Base-by-base conservation (phyloP, 2,329 filamentous ascomycete species). In the Fusarium pseudoanthophilum region DNA sequence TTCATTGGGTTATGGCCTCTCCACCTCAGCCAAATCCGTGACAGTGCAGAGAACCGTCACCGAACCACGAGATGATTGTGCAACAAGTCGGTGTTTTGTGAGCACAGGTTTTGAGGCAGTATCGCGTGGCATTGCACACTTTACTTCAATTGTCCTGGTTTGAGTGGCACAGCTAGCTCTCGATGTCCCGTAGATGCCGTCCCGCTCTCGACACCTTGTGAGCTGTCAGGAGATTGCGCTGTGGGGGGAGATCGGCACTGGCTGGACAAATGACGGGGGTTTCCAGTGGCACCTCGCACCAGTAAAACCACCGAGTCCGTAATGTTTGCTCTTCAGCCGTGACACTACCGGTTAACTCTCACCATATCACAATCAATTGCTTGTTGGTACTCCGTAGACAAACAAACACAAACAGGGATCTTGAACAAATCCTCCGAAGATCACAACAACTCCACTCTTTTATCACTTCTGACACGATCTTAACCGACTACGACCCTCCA, bases 211-310 rank as follows among this genome's bases (percentile, higher is more conserved):
- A 26, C 53, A 66, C 48, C 60, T 59, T 74, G 60, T 61, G 71
- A 64, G 46, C 60, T 59, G 21, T 32, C 65, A 67, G 66, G 72
- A 75, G 61, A 75, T 75, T 75, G 18, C 69, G 13, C 21, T 71
- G 72, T 73, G 72, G 57, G 60, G 57, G 53, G 40, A 67, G 72
- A 75, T 75, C 72, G 37, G 48, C 72, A 67, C 39, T 69, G 34
- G 18, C 28, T 60, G 39, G 46, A 43, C 10, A 46, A 52, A 34
- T 5, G 20, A 21, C 32, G 24, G 69, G 45, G 24, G 28, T 21
- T 34, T 55, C 24, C 16, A 20, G 55, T 24, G 21, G 32, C 14
- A 34, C 18, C 24, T 40, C 16, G 28, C 67, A 28, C 34, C 28
- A 46, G 42, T 45, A 39, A n/a, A 28, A 18, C 11, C 9, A 13